Percentiles rank a stretch among this genome's conserved stretches.
phyloP scores from a whole-genome alignment of 768 basidiomycete genomes.

The Phaeotremella skinneri region DNA sequence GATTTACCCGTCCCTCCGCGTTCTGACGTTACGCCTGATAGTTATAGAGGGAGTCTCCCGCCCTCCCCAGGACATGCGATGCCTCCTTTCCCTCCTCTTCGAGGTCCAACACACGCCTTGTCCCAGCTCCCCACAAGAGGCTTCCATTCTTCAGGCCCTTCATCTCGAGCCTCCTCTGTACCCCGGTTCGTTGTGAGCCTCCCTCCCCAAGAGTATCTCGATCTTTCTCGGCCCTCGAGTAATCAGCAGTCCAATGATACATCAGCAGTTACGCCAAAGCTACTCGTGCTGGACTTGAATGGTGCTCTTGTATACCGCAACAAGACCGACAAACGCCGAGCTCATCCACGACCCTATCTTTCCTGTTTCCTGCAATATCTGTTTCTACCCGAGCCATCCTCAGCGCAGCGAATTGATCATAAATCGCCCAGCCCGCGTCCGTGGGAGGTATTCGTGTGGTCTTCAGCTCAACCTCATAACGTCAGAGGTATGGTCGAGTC shows the following conservation, averaged over 20 bases:
- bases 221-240: slow-evolving; percentile 4
- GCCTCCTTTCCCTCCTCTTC: background rate
- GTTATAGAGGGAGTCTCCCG: too few species aligned
- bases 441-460: slow-evolving; percentile 50
- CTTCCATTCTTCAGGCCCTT: background rate
- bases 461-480: slow-evolving; percentile 48
- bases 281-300: slow-evolving; percentile 50
- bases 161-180: background rate
- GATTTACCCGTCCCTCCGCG: too few species aligned
- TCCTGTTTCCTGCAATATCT: slow-evolving; percentile 43
- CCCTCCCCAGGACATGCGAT: background rate
- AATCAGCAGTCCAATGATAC: background rate
- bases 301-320: slow-evolving; percentile 43
- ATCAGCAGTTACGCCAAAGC: slow-evolving; percentile 22
- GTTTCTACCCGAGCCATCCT: slow-evolving; percentile 23
- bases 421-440: slow-evolving; percentile 17
- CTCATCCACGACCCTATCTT: slow-evolving; percentile 44
- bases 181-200: slow-evolving; percentile 6
- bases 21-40: too few species aligned
- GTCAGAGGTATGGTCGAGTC: slow-evolving; percentile 43
- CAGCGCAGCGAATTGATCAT: background rate
- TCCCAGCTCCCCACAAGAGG: background rate
- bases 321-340: slow-evolving; percentile 13
- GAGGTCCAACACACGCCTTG: background rate
- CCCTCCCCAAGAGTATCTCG: slow-evolving; percentile 12